Percentiles rank a stretch among this genome's conserved stretches.
phyloP scores from a whole-genome alignment of 2,329 filamentous ascomycete genomes.

The Ilyonectria sp. region DNA sequence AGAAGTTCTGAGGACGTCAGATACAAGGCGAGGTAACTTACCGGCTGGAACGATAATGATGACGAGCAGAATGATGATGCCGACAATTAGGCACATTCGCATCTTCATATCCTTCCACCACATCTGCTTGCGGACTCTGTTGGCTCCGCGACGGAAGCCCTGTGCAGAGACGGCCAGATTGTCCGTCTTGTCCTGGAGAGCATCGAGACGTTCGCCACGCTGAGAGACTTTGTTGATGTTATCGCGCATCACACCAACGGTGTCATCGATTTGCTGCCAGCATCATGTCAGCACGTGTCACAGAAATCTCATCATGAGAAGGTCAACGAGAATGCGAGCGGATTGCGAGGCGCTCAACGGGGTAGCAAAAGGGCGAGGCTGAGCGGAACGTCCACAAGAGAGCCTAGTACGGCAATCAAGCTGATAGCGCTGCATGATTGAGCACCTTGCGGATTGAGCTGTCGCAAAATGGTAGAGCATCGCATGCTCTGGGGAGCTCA shows the following conservation, averaged over 20 bases:
- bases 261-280: slow-evolving; percentile 94
- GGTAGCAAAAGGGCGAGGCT: slow-evolving; percentile 5
- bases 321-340: neutral
- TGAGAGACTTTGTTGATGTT: slow-evolving; percentile 98
- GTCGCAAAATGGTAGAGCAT: slow-evolving; percentile 13
- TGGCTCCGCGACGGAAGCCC: slow-evolving; percentile 96
- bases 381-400: neutral
- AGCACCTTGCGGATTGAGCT: neutral
- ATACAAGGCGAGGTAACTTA: slow-evolving; percentile 59
- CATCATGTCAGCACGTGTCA: slow-evolving; percentile 35
- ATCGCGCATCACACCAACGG: slow-evolving; percentile 93
- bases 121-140: slow-evolving; percentile 97
- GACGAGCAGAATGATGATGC: slow-evolving; percentile 91
- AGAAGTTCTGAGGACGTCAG: neutral
- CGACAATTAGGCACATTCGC: slow-evolving; percentile 94
- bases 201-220: slow-evolving; percentile 90
- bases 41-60: slow-evolving; percentile 95
- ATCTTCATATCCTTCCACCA: slow-evolving; percentile 99
- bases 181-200: slow-evolving; percentile 93
- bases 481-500: neutral
- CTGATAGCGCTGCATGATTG: slow-evolving; percentile 6
- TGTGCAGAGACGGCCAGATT: slow-evolving; percentile 94
- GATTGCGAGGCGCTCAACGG: slow-evolving; percentile 14
- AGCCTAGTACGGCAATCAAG: slow-evolving; percentile 14
- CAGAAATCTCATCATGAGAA: neutral